Percentiles rank a stretch among this genome's conserved stretches.
Conservation (phyloP, 2,329 filamentous ascomycete species). For the Fusarium anthophilum region DNA sequence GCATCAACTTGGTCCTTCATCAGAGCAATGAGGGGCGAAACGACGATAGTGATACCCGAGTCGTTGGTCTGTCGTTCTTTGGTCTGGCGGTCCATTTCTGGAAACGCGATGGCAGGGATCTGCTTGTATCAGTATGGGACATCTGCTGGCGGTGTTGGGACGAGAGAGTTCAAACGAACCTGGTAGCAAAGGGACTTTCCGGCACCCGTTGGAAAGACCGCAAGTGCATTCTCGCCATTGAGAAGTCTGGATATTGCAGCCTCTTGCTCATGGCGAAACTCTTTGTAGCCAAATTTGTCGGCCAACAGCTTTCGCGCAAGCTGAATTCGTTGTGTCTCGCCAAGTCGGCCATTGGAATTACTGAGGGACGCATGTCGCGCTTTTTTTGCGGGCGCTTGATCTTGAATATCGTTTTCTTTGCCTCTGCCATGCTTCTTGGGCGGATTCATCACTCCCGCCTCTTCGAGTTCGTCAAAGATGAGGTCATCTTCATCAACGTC, state of each 20-base stretch:
- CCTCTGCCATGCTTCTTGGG: conserved; percentile 16
- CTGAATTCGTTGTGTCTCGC: conserved; percentile 1
- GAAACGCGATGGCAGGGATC: conserved; percentile 59
- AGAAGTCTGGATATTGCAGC: conserved; percentile 52
- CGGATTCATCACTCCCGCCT: conserved; percentile 17
- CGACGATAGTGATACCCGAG: conserved; percentile 63
- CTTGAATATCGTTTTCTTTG: background rate
- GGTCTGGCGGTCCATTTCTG: conserved; percentile 50
- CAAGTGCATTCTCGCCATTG: conserved; percentile 52
- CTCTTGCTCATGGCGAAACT: conserved; percentile 58
- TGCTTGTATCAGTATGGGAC: conserved; percentile 19
- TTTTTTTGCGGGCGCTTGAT: conserved; percentile 9
- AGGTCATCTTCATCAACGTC: conserved; percentile 36
- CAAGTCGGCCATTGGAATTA: background rate
- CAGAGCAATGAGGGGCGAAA: conserved; percentile 65
- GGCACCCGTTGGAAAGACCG: conserved; percentile 59
- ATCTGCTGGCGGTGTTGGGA: background rate
- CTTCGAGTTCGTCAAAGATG: conserved; percentile 31
- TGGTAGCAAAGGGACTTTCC: conserved; percentile 62
- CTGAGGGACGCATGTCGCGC: conserved; percentile 2
- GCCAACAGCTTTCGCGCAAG: conserved; percentile 46
- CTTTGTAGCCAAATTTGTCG: conserved; percentile 51
- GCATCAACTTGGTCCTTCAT: conserved; percentile 71
- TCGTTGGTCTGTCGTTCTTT: conserved; percentile 43
- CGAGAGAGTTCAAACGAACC: conserved; percentile 36